A percentile compares a stretch with the other conserved stretches of the same genome.
phyloP scores from a whole-genome alignment of 805 yeast genomes.

The Myxozyma kluyveri region DNA sequence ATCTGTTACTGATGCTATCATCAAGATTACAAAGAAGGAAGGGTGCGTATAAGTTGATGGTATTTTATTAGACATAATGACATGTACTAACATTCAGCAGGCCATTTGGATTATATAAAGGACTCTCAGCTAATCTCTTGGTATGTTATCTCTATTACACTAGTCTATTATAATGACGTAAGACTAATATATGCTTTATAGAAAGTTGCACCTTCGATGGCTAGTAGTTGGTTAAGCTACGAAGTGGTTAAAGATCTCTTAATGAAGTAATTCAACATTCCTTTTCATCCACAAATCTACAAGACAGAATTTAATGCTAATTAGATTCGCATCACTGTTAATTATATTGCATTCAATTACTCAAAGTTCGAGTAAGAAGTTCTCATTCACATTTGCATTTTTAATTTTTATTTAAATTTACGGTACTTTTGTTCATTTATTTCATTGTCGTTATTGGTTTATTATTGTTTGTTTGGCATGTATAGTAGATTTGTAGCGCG shows the following conservation, averaged over 20 bases:
- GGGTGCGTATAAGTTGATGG: slow-evolving; percentile 72
- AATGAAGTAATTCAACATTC: too few species aligned
- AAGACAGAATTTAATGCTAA: too few species aligned
- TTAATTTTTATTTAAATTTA: neutral
- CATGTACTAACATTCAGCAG: slow-evolving; percentile 30
- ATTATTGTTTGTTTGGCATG: neutral
- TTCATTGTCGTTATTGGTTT: slow-evolving; percentile 3
- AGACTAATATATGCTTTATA: slow-evolving; percentile 43
- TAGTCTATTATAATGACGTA: neutral
- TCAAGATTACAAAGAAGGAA: slow-evolving; percentile 65
- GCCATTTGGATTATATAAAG: slow-evolving; percentile 68
- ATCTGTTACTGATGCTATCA: slow-evolving; percentile 72
- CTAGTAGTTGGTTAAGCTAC: slow-evolving; percentile 89
- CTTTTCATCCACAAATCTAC: too few species aligned
- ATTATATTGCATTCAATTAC: too few species aligned
- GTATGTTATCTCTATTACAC: slow-evolving; percentile 13
- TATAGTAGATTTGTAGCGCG: too few species aligned
- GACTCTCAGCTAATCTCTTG: slow-evolving; percentile 39
- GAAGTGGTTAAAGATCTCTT: slow-evolving; percentile 59
- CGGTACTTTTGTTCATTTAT: slow-evolving; percentile 1
- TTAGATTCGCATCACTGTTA: too few species aligned
- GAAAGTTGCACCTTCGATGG: slow-evolving; percentile 94
- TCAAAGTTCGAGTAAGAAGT: too few species aligned
- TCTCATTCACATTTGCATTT: neutral
- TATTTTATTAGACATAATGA: slow-evolving; percentile 60